Evolutionary conservation across 805 yeast species (phyloP).

Genomic region (Starmerella floricola): DNA sequence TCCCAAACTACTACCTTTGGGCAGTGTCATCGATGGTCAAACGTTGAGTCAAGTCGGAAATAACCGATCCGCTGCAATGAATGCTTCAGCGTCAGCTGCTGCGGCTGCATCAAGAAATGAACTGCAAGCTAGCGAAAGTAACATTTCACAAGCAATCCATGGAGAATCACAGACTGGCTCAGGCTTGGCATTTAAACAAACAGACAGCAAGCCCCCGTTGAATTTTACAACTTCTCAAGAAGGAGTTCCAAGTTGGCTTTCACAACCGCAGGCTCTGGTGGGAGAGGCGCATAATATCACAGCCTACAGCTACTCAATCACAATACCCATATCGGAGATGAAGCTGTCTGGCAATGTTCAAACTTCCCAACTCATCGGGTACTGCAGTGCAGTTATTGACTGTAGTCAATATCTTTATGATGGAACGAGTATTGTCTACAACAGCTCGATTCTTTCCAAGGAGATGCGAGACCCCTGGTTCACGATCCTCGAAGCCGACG

Average conservation of each 20-base stretch:
- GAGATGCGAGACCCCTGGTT: slow-evolving; percentile 2
- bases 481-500: slow-evolving; percentile 2
- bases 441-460: neutral
- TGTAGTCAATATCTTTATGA: slow-evolving; percentile 10
- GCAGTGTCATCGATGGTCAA: neutral
- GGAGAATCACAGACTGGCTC: no score
- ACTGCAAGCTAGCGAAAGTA: no score
- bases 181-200: no score
- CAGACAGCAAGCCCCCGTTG: no score
- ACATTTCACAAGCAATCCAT: no score
- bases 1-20: slow-evolving; percentile 8
- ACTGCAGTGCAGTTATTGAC: slow-evolving; percentile 17
- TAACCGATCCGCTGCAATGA: neutral
- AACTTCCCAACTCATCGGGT: slow-evolving; percentile 14
- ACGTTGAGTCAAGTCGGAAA: neutral
- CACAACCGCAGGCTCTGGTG: slow-evolving; percentile 11
- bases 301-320: slow-evolving; percentile 13
- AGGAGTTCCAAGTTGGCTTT: slow-evolving; percentile 8
- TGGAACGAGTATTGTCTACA: neutral
- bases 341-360: slow-evolving; percentile 5
- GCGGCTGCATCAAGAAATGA: slow-evolving; percentile 6
- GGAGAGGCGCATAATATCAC: neutral
- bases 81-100: slow-evolving; percentile 6
- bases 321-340: slow-evolving; percentile 6
- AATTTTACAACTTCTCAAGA: slow-evolving; percentile 2